Percentiles rank a stretch among this genome's conserved stretches.
Evolutionary conservation across 2,329 filamentous ascomycete genomes (phyloP).

Genomic region (Exserohilum rostratum): DNA sequence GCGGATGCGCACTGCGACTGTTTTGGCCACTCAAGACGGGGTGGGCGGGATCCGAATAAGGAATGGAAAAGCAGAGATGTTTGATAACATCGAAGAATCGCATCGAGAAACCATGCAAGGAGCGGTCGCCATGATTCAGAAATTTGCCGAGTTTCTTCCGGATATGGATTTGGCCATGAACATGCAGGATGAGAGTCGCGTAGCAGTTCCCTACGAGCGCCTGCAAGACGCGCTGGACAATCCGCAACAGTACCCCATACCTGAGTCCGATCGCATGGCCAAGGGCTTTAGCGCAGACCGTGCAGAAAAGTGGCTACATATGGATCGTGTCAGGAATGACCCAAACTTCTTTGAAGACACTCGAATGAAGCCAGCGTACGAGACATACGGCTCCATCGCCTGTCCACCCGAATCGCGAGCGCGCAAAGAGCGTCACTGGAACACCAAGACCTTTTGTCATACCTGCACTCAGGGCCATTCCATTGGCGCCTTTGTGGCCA

Average conservation of each 20-base stretch:
- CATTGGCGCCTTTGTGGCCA: conserved; percentile 67
- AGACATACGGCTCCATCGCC: conserved; percentile 54
- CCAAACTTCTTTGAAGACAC: conserved; percentile 40
- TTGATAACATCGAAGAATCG: conserved; percentile 57
- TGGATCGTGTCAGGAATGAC: conserved; percentile 32
- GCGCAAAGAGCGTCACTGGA: conserved; percentile 66
- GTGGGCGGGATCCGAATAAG: conserved; percentile 63
- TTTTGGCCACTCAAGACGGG: conserved; percentile 61
- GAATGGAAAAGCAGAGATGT: conserved; percentile 54
- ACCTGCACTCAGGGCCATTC: conserved; percentile 69
- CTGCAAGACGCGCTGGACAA: conserved; percentile 35
- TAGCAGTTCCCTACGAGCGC: conserved; percentile 58
- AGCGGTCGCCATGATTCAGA: conserved; percentile 58
- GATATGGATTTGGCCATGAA: conserved; percentile 70
- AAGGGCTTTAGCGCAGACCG: conserved; percentile 49
- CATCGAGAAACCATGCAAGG: conserved; percentile 66
- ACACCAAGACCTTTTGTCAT: conserved; percentile 68
- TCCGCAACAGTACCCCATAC: conserved; percentile 29
- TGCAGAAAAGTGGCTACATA: conserved; percentile 46
- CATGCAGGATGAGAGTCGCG: conserved; percentile 65
- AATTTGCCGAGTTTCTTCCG: conserved; percentile 59
- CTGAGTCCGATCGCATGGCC: conserved; percentile 27
- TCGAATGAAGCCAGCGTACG: conserved; percentile 49
- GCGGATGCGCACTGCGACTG: conserved; percentile 58
- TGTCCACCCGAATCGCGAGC: conserved; percentile 69